Conservation (phyloP, 768 basidiomycete genomes). For the Amylocystis lapponica region DNA sequence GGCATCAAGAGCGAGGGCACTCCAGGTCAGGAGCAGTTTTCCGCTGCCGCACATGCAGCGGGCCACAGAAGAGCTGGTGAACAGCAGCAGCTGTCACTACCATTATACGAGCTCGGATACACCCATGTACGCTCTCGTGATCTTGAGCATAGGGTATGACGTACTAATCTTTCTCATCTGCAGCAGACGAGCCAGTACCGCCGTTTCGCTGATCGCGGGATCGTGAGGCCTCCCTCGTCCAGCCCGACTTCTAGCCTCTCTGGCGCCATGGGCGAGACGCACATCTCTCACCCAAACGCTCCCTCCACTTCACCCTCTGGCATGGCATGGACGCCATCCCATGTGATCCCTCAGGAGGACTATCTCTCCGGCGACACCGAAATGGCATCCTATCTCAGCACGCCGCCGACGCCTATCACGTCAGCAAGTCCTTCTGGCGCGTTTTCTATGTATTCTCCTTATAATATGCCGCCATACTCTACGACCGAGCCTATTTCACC, state of each 20-base stretch:
- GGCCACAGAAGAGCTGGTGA: neutral
- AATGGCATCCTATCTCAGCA: conserved; percentile 12
- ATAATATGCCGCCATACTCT: conserved; percentile 7
- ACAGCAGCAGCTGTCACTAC: neutral
- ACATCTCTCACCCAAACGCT: conserved; percentile 27
- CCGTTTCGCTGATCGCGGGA: conserved; percentile 2
- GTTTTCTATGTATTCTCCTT: conserved; percentile 6
- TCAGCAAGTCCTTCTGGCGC: conserved; percentile 13
- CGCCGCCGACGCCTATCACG: conserved; percentile 14
- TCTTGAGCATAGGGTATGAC: no score
- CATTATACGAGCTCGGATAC: no score
- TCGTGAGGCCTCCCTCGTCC: conserved; percentile 3
- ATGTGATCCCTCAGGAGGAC: conserved; percentile 1
- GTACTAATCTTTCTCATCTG: no score
- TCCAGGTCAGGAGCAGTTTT: conserved; percentile 10
- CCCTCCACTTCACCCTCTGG: conserved; percentile 1
- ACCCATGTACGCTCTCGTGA: no score
- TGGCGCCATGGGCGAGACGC: conserved; percentile 57
- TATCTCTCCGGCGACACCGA: conserved; percentile 5
- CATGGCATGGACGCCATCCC: conserved; percentile 2
- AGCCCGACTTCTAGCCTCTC: conserved; percentile 42
- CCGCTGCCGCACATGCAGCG: conserved; percentile 4
- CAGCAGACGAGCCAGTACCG: conserved; percentile 13
- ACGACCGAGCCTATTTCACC: neutral
- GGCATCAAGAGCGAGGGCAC: no score